These are phyloP conservation scores for Botryotinia calthae DNA, from an alignment of 2,329 filamentous ascomycete species.

Conservation along the genomic window DNA sequence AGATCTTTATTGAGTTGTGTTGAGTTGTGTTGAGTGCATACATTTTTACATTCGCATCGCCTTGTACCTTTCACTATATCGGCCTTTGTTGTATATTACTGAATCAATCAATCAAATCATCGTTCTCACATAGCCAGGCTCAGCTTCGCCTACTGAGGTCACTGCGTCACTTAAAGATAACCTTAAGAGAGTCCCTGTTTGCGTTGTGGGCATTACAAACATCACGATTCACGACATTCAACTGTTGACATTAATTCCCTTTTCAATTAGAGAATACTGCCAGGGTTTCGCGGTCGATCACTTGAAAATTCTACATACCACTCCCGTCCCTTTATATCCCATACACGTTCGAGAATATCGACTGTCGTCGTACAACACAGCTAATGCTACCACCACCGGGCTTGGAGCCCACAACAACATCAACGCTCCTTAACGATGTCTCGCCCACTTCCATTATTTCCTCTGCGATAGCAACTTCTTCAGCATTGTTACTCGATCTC, in stretches of 20 bases:
- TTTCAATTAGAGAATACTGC: background rate
- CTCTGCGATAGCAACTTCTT: constrained; percentile 30
- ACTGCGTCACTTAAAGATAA: constrained; percentile 12
- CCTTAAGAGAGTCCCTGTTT: constrained; percentile 13
- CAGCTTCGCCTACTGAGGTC: background rate
- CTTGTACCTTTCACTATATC: background rate
- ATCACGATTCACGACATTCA: background rate
- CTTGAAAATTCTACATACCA: background rate
- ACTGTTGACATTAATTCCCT: background rate
- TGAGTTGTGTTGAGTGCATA: background rate
- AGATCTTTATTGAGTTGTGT: background rate
- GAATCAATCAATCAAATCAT: background rate
- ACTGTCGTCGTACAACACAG: constrained; percentile 14
- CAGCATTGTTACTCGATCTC: constrained; percentile 37
- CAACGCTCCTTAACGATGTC: constrained; percentile 28
- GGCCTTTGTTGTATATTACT: background rate
- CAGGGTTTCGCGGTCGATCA: background rate
- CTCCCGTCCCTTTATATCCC: background rate
- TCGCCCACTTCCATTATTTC: constrained; percentile 29
- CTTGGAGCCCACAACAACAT: constrained; percentile 32
- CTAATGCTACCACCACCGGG: constrained; percentile 37
- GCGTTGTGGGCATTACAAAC: background rate
- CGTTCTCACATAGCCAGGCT: background rate
- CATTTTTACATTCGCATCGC: background rate
- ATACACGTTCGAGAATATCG: background rate